Base-by-base conservation (phyloP, 768 basidiomycete species). In the Xerocomellus dryophilus region DNA sequence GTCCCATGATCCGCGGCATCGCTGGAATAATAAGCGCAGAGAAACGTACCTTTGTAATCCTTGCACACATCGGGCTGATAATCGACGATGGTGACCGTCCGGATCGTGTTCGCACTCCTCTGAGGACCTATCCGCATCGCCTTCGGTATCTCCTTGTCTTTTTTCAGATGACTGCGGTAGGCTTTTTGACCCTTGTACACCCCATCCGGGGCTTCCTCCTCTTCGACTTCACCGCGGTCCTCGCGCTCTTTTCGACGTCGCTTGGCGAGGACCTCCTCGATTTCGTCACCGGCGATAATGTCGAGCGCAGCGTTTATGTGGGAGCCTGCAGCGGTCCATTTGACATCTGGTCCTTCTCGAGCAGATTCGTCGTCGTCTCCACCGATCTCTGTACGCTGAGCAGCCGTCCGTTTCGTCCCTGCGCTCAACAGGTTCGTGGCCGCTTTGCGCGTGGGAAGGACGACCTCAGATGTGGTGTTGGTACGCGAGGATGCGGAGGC, bases 41-140 rank as follows among this genome's bases (percentile, higher is more conserved):
- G 20, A 56, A 55, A 79, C 86, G 52, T 57, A 92, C 93, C 93
- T 84, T 97, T 98, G 73, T 99, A 99, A 72, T 98, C 96, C 72
- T 99, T 99, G 74, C 96, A 99, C 17, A 99, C 96, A 66, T 98
- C 96, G 3, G 96, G 96, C 71, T 99, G 96, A 73, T 98, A 99
- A 76, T 99, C 96, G 43, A 91, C 81, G 53, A 98, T 86, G 4
- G 96, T 98, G 43, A 96, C 95, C 3, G 92, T 95, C 51, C 93
- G 82, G 61, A 99, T 93, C 54, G 90, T 98, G 74, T 69, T 88
- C 41, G 74, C 77, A 67, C 73, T 85, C 69, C 86, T 78, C 70
- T 88, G 92, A 60, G 82, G 96, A 44, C 82, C 94, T 49, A 83
- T 84, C 58, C 86, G 83, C 86, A 94, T 94, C 17, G 88, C 84